Percentiles rank a stretch among this genome's conserved stretches.
Conservation (phyloP, 805 yeast genomes). For the Yarrowia osloensis region DNA sequence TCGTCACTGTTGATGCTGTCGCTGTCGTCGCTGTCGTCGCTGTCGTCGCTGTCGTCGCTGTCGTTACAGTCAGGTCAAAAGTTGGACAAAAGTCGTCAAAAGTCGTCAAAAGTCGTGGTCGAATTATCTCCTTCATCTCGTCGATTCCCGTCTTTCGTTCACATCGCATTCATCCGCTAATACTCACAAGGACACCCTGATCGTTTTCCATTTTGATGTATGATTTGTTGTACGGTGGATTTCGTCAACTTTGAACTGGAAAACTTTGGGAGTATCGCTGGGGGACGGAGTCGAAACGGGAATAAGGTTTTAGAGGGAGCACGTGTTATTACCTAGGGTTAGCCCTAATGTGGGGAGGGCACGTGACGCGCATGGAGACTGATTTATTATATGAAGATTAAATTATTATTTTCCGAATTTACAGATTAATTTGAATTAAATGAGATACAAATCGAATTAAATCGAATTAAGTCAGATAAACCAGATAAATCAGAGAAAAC, state of each 20-base stretch:
- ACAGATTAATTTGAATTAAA: too few relatives aligned
- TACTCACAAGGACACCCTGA: constrained; percentile 98
- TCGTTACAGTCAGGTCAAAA: too few relatives aligned
- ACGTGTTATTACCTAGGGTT: constrained; percentile 5
- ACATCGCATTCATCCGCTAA: not conserved
- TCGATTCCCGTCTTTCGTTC: not conserved
- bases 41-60: too few relatives aligned
- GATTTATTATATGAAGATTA: too few relatives aligned
- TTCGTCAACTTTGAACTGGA: constrained; percentile 26
- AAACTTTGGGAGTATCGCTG: constrained; percentile 28
- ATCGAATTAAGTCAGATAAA: not conserved
- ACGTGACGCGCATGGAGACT: too few relatives aligned
- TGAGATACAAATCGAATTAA: too few relatives aligned
- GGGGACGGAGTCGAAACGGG: constrained; percentile 27
- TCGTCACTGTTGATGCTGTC: too few relatives aligned
- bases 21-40: too few relatives aligned
- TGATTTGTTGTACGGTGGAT: constrained; percentile 31
- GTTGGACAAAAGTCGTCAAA: too few relatives aligned
- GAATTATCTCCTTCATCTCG: not conserved
- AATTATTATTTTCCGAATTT: too few relatives aligned
- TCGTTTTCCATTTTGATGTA: constrained; percentile 94
- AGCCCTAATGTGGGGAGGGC: not conserved
- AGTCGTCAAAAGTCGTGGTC: not conserved
- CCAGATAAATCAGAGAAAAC: not conserved
- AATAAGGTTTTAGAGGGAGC: not conserved